Evolutionary conservation across 208 protist genomes (phyloP).

Genomic region (Leishmania tropica): DNA sequence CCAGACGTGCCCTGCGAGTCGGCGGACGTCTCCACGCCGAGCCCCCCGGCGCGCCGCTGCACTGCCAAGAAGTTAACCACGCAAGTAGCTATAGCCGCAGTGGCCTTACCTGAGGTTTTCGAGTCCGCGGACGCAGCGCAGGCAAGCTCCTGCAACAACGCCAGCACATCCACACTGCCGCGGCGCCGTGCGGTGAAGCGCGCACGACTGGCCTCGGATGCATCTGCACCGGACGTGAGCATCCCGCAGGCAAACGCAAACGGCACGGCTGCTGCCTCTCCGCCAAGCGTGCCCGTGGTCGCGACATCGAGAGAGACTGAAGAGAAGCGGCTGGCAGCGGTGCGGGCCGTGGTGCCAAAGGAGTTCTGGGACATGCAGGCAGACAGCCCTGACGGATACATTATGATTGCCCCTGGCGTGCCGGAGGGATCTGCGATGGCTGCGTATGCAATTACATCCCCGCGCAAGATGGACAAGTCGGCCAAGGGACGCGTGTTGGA

Average conservation of each 20-base stretch:
- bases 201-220: slow-evolving; percentile 12
- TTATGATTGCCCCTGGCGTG: slow-evolving; percentile 57
- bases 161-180: neutral
- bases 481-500: slow-evolving; percentile 55
- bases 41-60: slow-evolving; percentile 45
- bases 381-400: slow-evolving; percentile 74
- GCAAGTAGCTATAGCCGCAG: slow-evolving; percentile 7
- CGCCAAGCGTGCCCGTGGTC: neutral
- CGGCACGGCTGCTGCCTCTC: neutral
- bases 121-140: neutral
- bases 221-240: neutral
- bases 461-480: slow-evolving; percentile 43
- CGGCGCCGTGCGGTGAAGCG: slow-evolving; percentile 38
- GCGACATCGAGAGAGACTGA: neutral
- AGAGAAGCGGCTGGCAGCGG: neutral
- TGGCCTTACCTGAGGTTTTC: neutral
- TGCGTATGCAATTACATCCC: slow-evolving; percentile 18
- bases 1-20: slow-evolving; percentile 11
- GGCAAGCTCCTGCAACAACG: neutral
- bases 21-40: slow-evolving; percentile 17
- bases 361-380: slow-evolving; percentile 64
- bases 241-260: too few species aligned
- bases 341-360: slow-evolving; percentile 31
- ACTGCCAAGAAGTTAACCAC: slow-evolving; percentile 9
- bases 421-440: slow-evolving; percentile 24